Percentiles rank a stretch among this genome's conserved stretches.
phyloP scores from a whole-genome alignment of 805 yeast species.

The Zygoascus flipseniorum region DNA sequence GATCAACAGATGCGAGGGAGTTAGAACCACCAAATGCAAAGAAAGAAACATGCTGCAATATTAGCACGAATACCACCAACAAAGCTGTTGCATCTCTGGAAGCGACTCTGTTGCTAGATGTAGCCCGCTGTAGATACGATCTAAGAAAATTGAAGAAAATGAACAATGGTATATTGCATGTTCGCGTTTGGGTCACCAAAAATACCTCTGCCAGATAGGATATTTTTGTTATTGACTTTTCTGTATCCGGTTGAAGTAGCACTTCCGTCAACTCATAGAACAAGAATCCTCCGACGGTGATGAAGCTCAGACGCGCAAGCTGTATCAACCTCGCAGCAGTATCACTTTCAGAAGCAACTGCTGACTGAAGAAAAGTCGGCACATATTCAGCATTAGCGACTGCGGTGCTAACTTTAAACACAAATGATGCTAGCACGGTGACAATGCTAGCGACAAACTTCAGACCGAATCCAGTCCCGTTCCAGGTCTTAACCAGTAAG shows the following conservation, averaged over 20 bases:
- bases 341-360: constrained; percentile 15
- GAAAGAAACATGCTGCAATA: constrained; percentile 68
- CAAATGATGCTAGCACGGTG: constrained; percentile 37
- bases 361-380: constrained; percentile 32
- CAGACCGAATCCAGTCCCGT: constrained; percentile 15
- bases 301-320: constrained; percentile 24
- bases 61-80: constrained; percentile 33
- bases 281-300: constrained; percentile 17
- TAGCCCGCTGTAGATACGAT: constrained; percentile 9
- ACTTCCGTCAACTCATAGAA: constrained; percentile 15
- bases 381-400: constrained; percentile 45
- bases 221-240: constrained; percentile 8
- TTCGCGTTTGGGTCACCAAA: constrained; percentile 47
- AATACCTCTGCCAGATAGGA: constrained; percentile 25
- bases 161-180: constrained; percentile 49
- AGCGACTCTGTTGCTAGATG: constrained; percentile 3
- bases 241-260: constrained; percentile 1
- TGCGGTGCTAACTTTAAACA: constrained; percentile 49
- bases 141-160: constrained; percentile 28
- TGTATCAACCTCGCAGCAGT: constrained; percentile 14
- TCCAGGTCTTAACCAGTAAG: constrained; percentile 17
- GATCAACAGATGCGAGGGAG: constrained; percentile 82
- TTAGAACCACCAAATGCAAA: constrained; percentile 88
- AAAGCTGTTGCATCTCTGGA: constrained; percentile 13
- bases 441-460: constrained; percentile 35